Conservation (phyloP, 1,284 basidiomycete species). For the Ganoderma meredithae region DNA sequence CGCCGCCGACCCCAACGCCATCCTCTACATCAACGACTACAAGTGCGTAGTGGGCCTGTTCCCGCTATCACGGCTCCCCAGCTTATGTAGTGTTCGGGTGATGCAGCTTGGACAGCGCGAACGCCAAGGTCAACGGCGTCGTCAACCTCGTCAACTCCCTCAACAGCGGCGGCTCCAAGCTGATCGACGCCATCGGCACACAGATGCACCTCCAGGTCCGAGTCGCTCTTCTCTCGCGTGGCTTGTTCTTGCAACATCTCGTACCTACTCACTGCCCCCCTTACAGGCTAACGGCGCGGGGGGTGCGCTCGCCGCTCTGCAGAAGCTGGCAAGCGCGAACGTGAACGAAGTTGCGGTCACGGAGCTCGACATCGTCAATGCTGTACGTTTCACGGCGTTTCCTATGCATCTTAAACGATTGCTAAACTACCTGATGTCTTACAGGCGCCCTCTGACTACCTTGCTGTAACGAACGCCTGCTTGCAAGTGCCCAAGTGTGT, state of each 20-base stretch:
- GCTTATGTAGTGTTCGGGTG: neutral
- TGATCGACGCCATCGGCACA: slow-evolving; percentile 47
- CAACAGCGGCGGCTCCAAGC: slow-evolving; percentile 39
- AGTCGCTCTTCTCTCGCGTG: no score
- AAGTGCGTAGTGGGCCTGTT: slow-evolving; percentile 31
- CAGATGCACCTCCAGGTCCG: slow-evolving; percentile 43
- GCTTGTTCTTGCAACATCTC: neutral
- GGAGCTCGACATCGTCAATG: slow-evolving; percentile 40
- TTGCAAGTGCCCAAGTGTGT: slow-evolving; percentile 52
- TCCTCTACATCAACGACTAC: slow-evolving; percentile 49
- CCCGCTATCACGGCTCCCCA: neutral
- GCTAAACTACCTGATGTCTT: no score
- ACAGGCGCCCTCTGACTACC: slow-evolving; percentile 50
- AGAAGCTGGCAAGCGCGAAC: slow-evolving; percentile 46
- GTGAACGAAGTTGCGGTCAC: slow-evolving; percentile 56
- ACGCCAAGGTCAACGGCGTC: slow-evolving; percentile 41
- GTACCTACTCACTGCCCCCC: neutral
- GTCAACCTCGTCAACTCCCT: slow-evolving; percentile 44
- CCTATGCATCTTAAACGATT: neutral
- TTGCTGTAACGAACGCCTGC: slow-evolving; percentile 55
- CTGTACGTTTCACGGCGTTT: slow-evolving; percentile 25
- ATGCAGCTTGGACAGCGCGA: slow-evolving; percentile 39
- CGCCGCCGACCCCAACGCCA: slow-evolving; percentile 45
- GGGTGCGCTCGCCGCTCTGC: slow-evolving; percentile 48
- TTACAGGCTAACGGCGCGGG: slow-evolving; percentile 42